Conservation (phyloP, 441 rosid genomes). For the Brassica hybrid region DNA sequence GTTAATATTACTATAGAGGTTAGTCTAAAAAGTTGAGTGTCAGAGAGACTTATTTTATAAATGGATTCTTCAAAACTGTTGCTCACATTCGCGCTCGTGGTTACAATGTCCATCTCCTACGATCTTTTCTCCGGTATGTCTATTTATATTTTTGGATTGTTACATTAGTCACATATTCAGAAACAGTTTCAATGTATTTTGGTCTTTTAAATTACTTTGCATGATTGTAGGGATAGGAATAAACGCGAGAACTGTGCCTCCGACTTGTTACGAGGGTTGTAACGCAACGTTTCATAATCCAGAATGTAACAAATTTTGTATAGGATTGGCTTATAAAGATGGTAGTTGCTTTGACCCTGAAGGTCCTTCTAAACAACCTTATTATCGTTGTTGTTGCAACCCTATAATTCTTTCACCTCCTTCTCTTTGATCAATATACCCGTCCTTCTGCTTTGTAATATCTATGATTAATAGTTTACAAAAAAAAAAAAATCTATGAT, state of each 20-base stretch:
- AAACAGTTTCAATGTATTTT: neutral
- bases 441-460: neutral
- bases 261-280: slow-evolving; percentile 31
- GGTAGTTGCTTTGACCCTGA: slow-evolving; percentile 32
- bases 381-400: slow-evolving; percentile 35
- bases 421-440: slow-evolving; percentile 15
- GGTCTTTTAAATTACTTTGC: neutral
- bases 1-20: neutral
- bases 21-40: neutral
- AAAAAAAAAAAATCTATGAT: slow-evolving; percentile 6
- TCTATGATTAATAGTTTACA: neutral
- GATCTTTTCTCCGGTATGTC: slow-evolving; percentile 24
- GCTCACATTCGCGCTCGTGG: slow-evolving; percentile 19
- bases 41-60: slow-evolving; percentile 1
- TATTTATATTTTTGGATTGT: neutral
- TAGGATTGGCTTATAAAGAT: slow-evolving; percentile 35
- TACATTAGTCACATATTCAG: neutral
- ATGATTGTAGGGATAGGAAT: slow-evolving; percentile 19
- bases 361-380: neutral
- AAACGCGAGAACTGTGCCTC: slow-evolving; percentile 26
- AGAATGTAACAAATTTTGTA: slow-evolving; percentile 33
- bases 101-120: slow-evolving; percentile 9
- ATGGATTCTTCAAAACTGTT: slow-evolving; percentile 4
- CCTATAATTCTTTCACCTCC: slow-evolving; percentile 33
- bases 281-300: slow-evolving; percentile 4